Conservation (phyloP, 345 rosid species). For the Brassica nigra region DNA sequence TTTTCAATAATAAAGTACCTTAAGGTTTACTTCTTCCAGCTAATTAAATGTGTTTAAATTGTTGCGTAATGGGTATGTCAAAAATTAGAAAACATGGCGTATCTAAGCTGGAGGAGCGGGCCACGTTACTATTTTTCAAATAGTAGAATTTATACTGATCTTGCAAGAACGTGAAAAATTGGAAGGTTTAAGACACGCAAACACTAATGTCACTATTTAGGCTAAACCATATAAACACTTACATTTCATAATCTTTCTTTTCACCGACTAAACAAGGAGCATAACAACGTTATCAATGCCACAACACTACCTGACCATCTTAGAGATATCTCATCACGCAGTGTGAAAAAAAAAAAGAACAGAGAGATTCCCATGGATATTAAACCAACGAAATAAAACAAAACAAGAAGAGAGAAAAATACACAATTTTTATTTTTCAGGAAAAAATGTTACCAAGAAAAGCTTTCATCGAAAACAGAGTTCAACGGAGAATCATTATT, state of each 20-base stretch:
- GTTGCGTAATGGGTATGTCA: neutral
- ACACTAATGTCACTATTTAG: neutral
- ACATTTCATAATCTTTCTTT: constrained; percentile 1
- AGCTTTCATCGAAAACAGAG: constrained; percentile 26
- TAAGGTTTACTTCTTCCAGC: neutral
- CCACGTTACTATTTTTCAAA: neutral
- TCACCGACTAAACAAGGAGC: neutral
- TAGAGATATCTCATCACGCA: constrained; percentile 33
- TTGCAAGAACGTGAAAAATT: neutral
- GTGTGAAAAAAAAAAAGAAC: neutral
- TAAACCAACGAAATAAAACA: neutral
- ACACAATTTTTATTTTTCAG: neutral
- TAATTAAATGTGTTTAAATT: constrained; percentile 1
- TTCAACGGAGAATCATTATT: constrained; percentile 14
- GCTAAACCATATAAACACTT: constrained; percentile 4
- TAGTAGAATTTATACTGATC: neutral
- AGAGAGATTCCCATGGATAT: constrained; percentile 22
- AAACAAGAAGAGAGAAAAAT: neutral
- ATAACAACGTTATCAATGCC: constrained; percentile 9
- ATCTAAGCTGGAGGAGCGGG: neutral
- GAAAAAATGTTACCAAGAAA: constrained; percentile 25
- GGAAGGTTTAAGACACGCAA: neutral
- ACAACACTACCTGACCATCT: neutral
- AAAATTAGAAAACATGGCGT: neutral
- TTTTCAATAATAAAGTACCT: neutral